Evolutionary conservation across 495 filamentous ascomycete genomes (phyloP), one percentile per base, ranked within the genome.

Genomic region (Neurospora intermedia): DNA sequence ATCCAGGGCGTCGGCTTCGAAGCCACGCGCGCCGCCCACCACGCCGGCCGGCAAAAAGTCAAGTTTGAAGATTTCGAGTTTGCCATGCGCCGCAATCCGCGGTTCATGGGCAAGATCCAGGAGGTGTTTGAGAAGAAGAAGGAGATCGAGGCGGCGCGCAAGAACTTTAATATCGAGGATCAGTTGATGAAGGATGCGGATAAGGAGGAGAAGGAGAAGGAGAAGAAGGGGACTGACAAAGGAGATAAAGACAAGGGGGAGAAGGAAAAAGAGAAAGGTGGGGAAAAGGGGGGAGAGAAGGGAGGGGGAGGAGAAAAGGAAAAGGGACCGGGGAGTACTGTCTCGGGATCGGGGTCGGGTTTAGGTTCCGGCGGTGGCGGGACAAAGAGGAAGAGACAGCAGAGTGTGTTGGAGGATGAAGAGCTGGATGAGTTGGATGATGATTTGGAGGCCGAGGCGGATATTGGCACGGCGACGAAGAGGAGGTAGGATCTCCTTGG

Each of bases 61-160:
- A 99, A 99, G 79, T 92, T 97, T 72, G 96, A 99, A 75, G 96
- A 99, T 80, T 97, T 98, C 85, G 92, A 94, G 78, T 98, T 96
- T 78, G 92, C 92, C 41, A 88, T 98, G 71, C 89, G 96, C 42
- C 88, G 90, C 43, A 96, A 98, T 77, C 89, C 92, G 31, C 84
- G 87, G 76, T 94, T 96, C 80, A 87, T 98, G 69, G 96, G 96
- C 31, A 91, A 96, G 82, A 92, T 98, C 72, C 89, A 93, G 84
- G 94, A 97, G 81, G 85, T 96, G 75, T 82, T 98, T 70, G 89
- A 89, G 75, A 93, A 91, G 87, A 91, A 94, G 74, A 89, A 90
- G 77, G 88, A 90, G 72, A 87, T 97, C 62, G 93, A 93, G 78
- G 86, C 89, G 74, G 88, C 91, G n/a, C 84, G 92, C 16, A 92